Conservation (phyloP, 2,329 filamentous ascomycete species). For the Penicillium sp. region DNA sequence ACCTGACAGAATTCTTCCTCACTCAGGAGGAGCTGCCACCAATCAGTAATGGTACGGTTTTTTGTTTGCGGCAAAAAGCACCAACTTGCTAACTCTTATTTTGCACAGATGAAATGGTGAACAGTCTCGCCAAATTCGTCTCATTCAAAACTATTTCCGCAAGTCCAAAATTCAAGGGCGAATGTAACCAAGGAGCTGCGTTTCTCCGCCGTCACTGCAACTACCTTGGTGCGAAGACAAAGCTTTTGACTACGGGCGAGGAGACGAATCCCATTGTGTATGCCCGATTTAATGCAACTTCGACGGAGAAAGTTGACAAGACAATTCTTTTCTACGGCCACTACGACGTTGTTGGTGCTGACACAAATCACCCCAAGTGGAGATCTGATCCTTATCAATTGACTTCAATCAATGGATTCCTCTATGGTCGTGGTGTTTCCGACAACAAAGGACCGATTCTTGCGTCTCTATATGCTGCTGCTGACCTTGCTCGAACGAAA, state of each 20-base stretch:
- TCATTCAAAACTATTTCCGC: conserved; percentile 91
- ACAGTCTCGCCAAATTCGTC: conserved; percentile 79
- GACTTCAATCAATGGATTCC: conserved; percentile 82
- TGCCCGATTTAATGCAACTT: conserved; percentile 79
- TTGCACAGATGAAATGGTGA: conserved; percentile 58
- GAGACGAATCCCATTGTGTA: conserved; percentile 88
- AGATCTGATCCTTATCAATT: conserved; percentile 84
- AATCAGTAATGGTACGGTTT: conserved; percentile 56
- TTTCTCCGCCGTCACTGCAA: conserved; percentile 90
- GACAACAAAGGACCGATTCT: conserved; percentile 98
- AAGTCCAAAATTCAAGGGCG: conserved; percentile 78
- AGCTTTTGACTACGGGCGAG: conserved; percentile 81
- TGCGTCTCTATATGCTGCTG: conserved; percentile 89
- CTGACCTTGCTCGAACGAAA: conserved; percentile 83
- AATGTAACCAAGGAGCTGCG: conserved; percentile 88
- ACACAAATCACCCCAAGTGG: conserved; percentile 81
- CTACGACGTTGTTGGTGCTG: conserved; percentile 93
- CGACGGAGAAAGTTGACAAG: conserved; percentile 66
- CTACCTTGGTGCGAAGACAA: conserved; percentile 82
- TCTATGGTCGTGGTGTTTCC: conserved; percentile 93
- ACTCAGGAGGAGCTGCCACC: conserved; percentile 47
- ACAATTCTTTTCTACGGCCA: conserved; percentile 96
- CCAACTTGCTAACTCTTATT: conserved; percentile 8
- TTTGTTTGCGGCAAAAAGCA: not conserved
- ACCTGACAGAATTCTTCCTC: conserved; percentile 61